Base-by-base conservation (phyloP, 2,329 filamentous ascomycete genomes). In the Colletotrichum tofieldiae region DNA sequence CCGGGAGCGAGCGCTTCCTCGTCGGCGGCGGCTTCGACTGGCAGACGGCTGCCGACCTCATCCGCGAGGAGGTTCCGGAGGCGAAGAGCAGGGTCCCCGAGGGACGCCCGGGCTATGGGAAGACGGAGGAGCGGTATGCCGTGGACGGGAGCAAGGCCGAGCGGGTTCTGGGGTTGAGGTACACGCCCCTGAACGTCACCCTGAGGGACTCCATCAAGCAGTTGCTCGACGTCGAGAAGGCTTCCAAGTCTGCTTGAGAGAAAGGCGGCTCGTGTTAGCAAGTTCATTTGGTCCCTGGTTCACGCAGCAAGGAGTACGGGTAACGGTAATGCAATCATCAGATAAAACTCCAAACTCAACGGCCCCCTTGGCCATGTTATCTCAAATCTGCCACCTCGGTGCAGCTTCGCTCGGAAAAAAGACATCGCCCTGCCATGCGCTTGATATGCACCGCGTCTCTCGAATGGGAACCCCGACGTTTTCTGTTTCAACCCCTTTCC, bases 1-100 rank as follows among this genome's bases (percentile, higher is more conserved):
- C 89, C 0, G 89, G 88, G 0, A 84, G 86, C 45, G 87, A 91
- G 79, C 86, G 92, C 1, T 93, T 92, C 81, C 91, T 92, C 54
- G 88, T 91, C 0, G 86, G 87, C 0, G 89, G 88, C 0, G 84
- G 88, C 76, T 93, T 92, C 64, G 93, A 93, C 78, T 87, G 87
- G 77, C 83, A 87, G 77, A 86, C 92, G 45, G 85, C 84, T 0
- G 73, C 77, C 5, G 84, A 90, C 62, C 6, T 70, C 47, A 85
- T 93, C 59, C 81, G 84, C 64, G 86, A 87, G 75, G 81, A 86
- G 70, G 90, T 89, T 75, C 88, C 88, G 0, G 81, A 90, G 75
- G 84, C 75, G 23, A 59, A 61, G 37, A 49, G 23, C 18, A 75
- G 70, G 5, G 11, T 77, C 7, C 76, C 76, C 1, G 43, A 75